Base-by-base conservation (phyloP, 2,329 filamentous ascomycete species). In the Xylaria sp. region DNA sequence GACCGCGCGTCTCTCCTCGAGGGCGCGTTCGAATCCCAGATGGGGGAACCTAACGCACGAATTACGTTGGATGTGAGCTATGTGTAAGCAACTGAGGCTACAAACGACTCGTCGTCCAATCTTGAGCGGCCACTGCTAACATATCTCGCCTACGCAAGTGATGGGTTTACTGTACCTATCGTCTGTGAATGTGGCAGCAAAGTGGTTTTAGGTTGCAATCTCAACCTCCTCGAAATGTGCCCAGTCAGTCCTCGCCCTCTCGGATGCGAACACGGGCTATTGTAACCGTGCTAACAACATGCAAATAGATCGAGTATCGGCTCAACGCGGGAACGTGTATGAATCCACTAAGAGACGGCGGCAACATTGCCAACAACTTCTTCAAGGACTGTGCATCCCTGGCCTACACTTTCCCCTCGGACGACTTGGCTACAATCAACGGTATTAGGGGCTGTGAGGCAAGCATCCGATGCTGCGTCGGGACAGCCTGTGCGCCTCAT, bases 121-220 rank as follows among this genome's bases (percentile, higher is more conserved):
- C 39, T 17, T 42, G 14, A 45, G 4, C 39, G 39, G 56, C 51
- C 21, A 19, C n/a, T 54, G 1, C 67, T 72, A 47, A 74, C 58
- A 32, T 1, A 1, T 21, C 32, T 19, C 34, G 11, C 36, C 12
- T 24, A 30, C 27, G 24, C 24, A 27, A 75, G 73, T 2, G 74
- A 75, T 30, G 74, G 62, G 11, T 75, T 75, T 60, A 73, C 74
- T 4, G 69, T 75, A 1, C 74, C 74, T 11, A 67, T 75, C 36
- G 68, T 71, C 39, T 75, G 74, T 45, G 62, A 63, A 36, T 75
- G 74, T 34, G 62, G 63, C 5, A 11, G 32, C 14, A 5, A 32
- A 1, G 65, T 73, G 4, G 50, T 51, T 9, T 42, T 73, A 9
- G 73, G 74, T 30, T 75, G 74, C 61, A 75, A 75, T 53, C 57